These are phyloP conservation scores for Wickerhamomyces chaumierensis DNA, from an alignment of 805 yeast genomes.

Conservation along the genomic window DNA sequence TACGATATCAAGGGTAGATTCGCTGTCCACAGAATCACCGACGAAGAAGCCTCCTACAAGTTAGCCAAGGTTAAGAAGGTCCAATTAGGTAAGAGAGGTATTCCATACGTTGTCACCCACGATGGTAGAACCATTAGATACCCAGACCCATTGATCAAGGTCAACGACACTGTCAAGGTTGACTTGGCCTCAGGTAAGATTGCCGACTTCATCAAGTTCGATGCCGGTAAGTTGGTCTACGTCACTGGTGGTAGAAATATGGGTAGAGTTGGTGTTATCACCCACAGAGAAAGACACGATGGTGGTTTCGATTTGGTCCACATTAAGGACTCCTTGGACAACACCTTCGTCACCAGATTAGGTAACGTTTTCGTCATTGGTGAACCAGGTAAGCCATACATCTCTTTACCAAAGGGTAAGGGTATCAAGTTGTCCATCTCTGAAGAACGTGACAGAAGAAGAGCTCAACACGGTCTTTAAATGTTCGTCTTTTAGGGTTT, in stretches of 20 bases:
- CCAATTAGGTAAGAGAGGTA: constrained; percentile 96
- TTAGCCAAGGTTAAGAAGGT: constrained; percentile 97
- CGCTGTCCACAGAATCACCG: constrained; percentile 98
- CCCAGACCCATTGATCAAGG: constrained; percentile 96
- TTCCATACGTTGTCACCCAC: constrained; percentile 98
- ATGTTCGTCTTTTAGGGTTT: constrained; percentile 2
- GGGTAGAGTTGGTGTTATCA: constrained; percentile 95
- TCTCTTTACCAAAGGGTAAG: constrained; percentile 97
- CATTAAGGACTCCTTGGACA: constrained; percentile 90
- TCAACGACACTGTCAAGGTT: constrained; percentile 96
- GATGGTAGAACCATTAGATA: constrained; percentile 99
- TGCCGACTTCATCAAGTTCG: constrained; percentile 80
- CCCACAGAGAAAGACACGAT: constrained; percentile 95
- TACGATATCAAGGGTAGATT: constrained; percentile 99
- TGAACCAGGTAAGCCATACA: constrained; percentile 89
- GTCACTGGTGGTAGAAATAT: constrained; percentile 97
- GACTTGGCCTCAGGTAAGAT: constrained; percentile 95
- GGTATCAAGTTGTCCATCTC: constrained; percentile 93
- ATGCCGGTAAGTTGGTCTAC: constrained; percentile 85
- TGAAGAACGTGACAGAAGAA: constrained; percentile 98
- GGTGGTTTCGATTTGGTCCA: constrained; percentile 97
- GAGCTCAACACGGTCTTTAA: constrained; percentile 45
- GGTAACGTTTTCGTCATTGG: constrained; percentile 90
- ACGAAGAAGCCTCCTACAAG: constrained; percentile 97
- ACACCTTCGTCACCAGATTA: constrained; percentile 92